phyloP scores from a whole-genome alignment of 768 basidiomycete genomes.

The Psilocybe cubensis region DNA sequence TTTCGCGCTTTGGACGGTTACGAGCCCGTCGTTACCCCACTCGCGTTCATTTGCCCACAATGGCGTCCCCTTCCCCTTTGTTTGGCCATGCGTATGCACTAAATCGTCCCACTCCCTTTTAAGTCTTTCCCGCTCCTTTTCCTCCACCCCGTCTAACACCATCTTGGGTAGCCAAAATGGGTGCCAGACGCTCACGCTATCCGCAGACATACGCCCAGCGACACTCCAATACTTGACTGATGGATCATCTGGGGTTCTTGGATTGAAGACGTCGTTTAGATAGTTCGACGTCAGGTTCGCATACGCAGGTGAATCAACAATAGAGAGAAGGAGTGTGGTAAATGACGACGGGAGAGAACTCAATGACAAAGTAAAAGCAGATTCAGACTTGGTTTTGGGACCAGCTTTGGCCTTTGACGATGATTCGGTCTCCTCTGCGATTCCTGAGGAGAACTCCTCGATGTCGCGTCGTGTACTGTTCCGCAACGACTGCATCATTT shows the following conservation, averaged over 20 bases:
- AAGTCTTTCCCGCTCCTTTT: slow-evolving; percentile 51
- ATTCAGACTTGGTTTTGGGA: slow-evolving; percentile 29
- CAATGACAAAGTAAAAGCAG: slow-evolving; percentile 41
- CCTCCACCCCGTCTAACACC: slow-evolving; percentile 86
- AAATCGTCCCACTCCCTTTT: slow-evolving; percentile 41
- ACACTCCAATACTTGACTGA: slow-evolving; percentile 92
- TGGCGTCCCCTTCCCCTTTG: slow-evolving; percentile 20
- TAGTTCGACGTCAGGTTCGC: slow-evolving; percentile 89
- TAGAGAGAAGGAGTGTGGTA: slow-evolving; percentile 82
- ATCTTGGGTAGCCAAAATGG: slow-evolving; percentile 97
- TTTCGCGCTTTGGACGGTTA: slow-evolving; percentile 87
- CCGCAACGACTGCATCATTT: slow-evolving; percentile 22
- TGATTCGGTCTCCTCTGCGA: slow-evolving; percentile 6
- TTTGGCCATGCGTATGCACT: slow-evolving; percentile 12
- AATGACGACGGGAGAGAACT: slow-evolving; percentile 79
- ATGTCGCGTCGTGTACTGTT: slow-evolving; percentile 10
- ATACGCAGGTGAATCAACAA: slow-evolving; percentile 97
- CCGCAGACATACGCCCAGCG: slow-evolving; percentile 68
- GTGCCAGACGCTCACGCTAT: slow-evolving; percentile 76
- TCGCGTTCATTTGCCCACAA: slow-evolving; percentile 55
- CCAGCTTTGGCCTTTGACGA: background rate
- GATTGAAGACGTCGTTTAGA: slow-evolving; percentile 83
- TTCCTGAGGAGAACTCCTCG: slow-evolving; percentile 1
- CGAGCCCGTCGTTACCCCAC: slow-evolving; percentile 92
- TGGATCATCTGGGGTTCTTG: slow-evolving; percentile 74